Evolutionary conservation across 306 rosid species (phyloP).

Genomic region (Gastrolobium villosum): DNA sequence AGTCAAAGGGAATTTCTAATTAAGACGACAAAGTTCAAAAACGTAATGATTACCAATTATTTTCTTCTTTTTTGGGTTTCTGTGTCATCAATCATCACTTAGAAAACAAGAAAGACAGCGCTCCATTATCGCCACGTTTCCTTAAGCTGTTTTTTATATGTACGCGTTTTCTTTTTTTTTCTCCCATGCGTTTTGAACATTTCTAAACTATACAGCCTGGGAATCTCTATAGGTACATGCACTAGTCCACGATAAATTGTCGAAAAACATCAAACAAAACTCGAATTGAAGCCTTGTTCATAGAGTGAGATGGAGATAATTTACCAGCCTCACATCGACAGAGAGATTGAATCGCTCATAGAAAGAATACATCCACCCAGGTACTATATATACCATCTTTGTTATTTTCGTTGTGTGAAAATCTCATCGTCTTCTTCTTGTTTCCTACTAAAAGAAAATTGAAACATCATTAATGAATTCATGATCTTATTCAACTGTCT

Average conservation of each 20-base stretch:
- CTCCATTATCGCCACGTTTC: conserved; percentile 35
- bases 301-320: conserved; percentile 55
- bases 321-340: conserved; percentile 60
- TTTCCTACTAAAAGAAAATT: not conserved
- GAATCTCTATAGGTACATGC: conserved; percentile 4
- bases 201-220: conserved; percentile 26
- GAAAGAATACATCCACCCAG: conserved; percentile 82
- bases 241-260: not conserved
- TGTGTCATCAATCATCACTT: conserved; percentile 20
- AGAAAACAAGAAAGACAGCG: conserved; percentile 42
- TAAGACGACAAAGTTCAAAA: conserved; percentile 33
- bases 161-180: conserved; percentile 27
- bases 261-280: not conserved
- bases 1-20: conserved; percentile 4
- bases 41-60: not conserved
- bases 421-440: not conserved
- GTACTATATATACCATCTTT: conserved; percentile 43
- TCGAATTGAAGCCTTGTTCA: conserved; percentile 10
- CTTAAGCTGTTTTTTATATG: not conserved
- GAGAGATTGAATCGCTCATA: conserved; percentile 65
- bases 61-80: not conserved
- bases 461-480: not conserved
- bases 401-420: not conserved
- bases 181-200: conserved; percentile 18
- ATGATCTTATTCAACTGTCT: not conserved